Conservation (phyloP, 768 basidiomycete genomes). For the Hygrocybe punicea region DNA sequence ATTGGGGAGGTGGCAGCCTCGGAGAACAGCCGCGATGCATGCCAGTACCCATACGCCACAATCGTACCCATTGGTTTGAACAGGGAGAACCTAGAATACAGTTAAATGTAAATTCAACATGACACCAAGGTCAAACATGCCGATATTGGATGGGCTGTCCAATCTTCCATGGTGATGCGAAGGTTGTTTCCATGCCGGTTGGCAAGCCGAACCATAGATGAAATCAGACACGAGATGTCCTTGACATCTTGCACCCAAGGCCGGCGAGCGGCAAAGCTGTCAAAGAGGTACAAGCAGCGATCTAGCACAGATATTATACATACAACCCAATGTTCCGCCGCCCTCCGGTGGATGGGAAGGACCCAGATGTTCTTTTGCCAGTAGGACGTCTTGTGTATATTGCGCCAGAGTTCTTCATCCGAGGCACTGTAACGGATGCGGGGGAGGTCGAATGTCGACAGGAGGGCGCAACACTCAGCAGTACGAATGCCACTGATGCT, state of each 20-base stretch:
- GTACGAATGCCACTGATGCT: background rate
- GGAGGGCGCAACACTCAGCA: constrained; percentile 7
- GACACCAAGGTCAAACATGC: background rate
- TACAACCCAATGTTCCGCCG: constrained; percentile 34
- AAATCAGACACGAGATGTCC: constrained; percentile 5
- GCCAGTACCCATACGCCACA: constrained; percentile 26
- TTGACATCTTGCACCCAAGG: constrained; percentile 12
- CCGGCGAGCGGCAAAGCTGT: constrained; percentile 25
- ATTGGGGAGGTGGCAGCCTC: constrained; percentile 11
- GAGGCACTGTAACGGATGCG: constrained; percentile 14
- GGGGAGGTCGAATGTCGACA: constrained; percentile 20
- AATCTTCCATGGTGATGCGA: constrained; percentile 11
- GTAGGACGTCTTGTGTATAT: constrained; percentile 13
- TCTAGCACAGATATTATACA: constrained; percentile 16
- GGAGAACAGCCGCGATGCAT: constrained; percentile 19
- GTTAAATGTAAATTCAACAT: background rate
- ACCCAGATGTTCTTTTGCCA: constrained; percentile 37
- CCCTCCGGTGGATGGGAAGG: constrained; percentile 33
- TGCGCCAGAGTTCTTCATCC: constrained; percentile 23
- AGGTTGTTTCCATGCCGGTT: constrained; percentile 4
- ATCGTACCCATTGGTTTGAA: constrained; percentile 19
- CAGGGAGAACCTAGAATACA: background rate
- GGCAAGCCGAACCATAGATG: constrained; percentile 10
- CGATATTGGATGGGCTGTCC: constrained; percentile 11
- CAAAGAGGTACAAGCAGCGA: constrained; percentile 26